Percentiles rank a stretch among this genome's conserved stretches.
Conservation (phyloP, 164 flowering plant genomes). For the Euptelea pleiosperma region DNA sequence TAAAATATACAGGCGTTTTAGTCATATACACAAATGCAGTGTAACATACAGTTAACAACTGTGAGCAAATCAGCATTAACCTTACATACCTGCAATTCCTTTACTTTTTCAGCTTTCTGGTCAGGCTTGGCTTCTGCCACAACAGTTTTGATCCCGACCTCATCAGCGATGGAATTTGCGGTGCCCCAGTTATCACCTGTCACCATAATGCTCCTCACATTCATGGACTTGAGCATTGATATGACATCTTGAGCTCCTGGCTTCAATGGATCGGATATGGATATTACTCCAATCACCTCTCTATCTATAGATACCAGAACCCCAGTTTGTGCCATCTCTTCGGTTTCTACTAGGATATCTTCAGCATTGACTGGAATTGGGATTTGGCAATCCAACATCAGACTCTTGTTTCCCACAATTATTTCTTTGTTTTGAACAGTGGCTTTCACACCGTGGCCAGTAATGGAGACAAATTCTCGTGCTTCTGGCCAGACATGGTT, state of each 20-base stretch:
- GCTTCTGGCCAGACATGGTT: slow-evolving; percentile 55
- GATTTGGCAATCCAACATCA: slow-evolving; percentile 53
- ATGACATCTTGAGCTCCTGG: slow-evolving; percentile 68
- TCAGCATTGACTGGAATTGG: slow-evolving; percentile 56
- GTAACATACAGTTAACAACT: no score
- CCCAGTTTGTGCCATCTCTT: slow-evolving; percentile 78
- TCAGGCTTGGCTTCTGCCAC: slow-evolving; percentile 86
- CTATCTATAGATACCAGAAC: slow-evolving; percentile 61
- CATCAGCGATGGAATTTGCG: slow-evolving; percentile 71
- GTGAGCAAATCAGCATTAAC: background rate
- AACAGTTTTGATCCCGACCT: slow-evolving; percentile 71
- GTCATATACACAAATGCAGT: no score
- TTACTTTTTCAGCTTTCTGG: slow-evolving; percentile 75
- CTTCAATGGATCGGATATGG: slow-evolving; percentile 85
- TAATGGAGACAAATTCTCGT: slow-evolving; percentile 48
- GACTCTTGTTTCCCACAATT: slow-evolving; percentile 76
- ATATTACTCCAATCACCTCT: slow-evolving; percentile 55
- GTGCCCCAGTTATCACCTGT: slow-evolving; percentile 97
- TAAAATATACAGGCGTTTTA: no score
- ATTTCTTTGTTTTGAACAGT: slow-evolving; percentile 48
- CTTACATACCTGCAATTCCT: slow-evolving; percentile 64
- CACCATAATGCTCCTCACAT: slow-evolving; percentile 65
- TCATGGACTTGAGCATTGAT: slow-evolving; percentile 78
- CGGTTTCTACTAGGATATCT: slow-evolving; percentile 55
- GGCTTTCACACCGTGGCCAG: slow-evolving; percentile 82